phyloP scores from a whole-genome alignment of 108 stramenopile genomes.

The Skeletonema costatum region DNA sequence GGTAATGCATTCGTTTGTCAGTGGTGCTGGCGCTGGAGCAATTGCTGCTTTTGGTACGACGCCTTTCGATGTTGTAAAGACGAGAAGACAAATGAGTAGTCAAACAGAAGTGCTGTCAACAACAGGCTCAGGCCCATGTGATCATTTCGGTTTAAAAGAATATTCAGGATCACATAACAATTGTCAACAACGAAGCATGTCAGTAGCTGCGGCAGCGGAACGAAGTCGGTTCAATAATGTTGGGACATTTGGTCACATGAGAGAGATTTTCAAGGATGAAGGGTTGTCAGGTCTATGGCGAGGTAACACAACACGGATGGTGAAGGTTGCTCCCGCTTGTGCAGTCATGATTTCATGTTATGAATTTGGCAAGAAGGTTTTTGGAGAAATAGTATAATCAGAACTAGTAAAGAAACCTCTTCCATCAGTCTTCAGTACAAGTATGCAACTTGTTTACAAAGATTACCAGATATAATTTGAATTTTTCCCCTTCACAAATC shows the following conservation, averaged over 20 bases:
- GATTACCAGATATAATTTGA: neutral
- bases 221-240: slow-evolving; percentile 74
- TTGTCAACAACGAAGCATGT: neutral
- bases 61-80: slow-evolving; percentile 97
- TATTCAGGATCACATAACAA: neutral
- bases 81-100: slow-evolving; percentile 70
- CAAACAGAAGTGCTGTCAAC: neutral
- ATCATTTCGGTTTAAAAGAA: neutral
- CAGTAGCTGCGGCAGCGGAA: neutral
- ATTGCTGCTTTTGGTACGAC: slow-evolving; percentile 90
- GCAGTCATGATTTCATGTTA: slow-evolving; percentile 96
- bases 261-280: slow-evolving; percentile 51
- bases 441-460: neutral
- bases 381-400: slow-evolving; percentile 28
- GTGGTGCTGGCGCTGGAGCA: slow-evolving; percentile 81
- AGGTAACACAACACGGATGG: slow-evolving; percentile 84
- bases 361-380: slow-evolving; percentile 85
- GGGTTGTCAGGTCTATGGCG: slow-evolving; percentile 82
- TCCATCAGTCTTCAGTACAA: neutral
- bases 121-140: neutral
- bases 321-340: slow-evolving; percentile 94
- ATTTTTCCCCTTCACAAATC: slow-evolving; percentile 22
- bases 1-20: slow-evolving; percentile 64
- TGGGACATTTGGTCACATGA: slow-evolving; percentile 21
- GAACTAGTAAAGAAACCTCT: neutral